Evolutionary conservation across 306 rosid genomes (phyloP), one percentile per base, ranked within the genome.

Genomic region (Vigna trinervia): DNA sequence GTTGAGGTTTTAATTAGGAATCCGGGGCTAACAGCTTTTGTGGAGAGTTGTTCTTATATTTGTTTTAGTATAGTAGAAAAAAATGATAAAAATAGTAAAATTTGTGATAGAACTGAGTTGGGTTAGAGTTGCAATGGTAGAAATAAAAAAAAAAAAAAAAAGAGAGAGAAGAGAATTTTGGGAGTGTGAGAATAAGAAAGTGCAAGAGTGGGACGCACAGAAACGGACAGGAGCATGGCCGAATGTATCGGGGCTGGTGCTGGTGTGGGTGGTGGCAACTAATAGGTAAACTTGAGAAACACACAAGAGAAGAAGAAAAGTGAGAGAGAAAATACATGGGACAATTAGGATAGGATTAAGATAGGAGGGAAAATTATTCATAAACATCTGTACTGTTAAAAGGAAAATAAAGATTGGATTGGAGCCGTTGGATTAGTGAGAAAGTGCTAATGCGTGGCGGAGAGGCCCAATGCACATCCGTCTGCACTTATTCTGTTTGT

Each of bases 181-280:
- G 75, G 28, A 30, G 82, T 34, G 5, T 41, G 71, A 39, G 78
- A 82, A 83, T 69, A 85, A 77, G 77, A 65, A 74, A 56, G 75
- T 8, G 54, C 12, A 39, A 36, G 74, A 56, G 73, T 58, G 76
- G 74, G 75, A 68, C 71, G 74, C 68, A 43, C 65, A 82, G 81
- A 59, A 48, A 60, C 63, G 71, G 82, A 78, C 82, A 78, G 9
- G 14, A 69, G 70, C 62, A 78, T 78, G 84, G 76, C 62, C 76
- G 78, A 84, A 84, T 78, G 86, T 78, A 71, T 84, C 63, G 83
- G 90, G 90, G 83, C 30, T 59, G 87, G 76, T 22, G 84, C 87
- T 19, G 76, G 71, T 65, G 66, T 39, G 68, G 73, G 30, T 39
- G 66, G 65, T 19, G 51, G 52, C 72, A 74, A 74, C 46, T 45